Base-by-base conservation (phyloP, 1,284 basidiomycete species). In the Termitomyces sp. region DNA sequence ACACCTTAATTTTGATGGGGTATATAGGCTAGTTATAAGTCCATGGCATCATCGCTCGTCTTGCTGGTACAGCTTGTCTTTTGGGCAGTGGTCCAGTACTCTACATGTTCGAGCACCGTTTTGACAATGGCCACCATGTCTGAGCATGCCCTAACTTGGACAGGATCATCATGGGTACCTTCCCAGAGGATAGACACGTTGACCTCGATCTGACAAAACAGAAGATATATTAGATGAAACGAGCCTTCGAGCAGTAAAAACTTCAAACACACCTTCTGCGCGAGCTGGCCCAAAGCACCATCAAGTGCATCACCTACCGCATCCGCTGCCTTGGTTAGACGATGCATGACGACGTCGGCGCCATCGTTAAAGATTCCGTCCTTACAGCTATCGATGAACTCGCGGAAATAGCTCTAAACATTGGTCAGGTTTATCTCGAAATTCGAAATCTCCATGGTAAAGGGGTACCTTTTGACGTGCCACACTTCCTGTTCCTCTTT, bases 181-280 rank as follows among this genome's bases (percentile, higher is more conserved):
- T 84, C 82, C 82, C 82, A 84, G 5, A 85, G 73, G 13, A 83
- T 77, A 9, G 81, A 74, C 54, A 84, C 64, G 60, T 74, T 80
- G 58, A 82, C 80, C 66, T 84, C 82, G 47, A 84, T 68, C 80
- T 83, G 56, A 15, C 9, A 13, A 33, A 21, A 42, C 8, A 2
- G 52, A 40, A 47, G 53, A 17, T 10, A 39, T n/a, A 28, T 51
- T 8, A 48, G 17, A 36, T 36, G 6, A 36, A 1, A 57, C 33
- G 15, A n/a, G 9, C 17, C 44, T 38, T 24, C 17, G 24, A 38
- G 36, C 24, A 24, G 15, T 2, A 15, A 24, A 15, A 13, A 28
- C 15, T 6, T 19, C 38, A n/a, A 34, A 57, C 67, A 12, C 57
- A 80, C 81, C 75, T 83, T 83, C 64, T 80, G 65, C 0, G 82